phyloP scores from a whole-genome alignment of 164 flowering plant genomes.

The Sextonia rubra region DNA sequence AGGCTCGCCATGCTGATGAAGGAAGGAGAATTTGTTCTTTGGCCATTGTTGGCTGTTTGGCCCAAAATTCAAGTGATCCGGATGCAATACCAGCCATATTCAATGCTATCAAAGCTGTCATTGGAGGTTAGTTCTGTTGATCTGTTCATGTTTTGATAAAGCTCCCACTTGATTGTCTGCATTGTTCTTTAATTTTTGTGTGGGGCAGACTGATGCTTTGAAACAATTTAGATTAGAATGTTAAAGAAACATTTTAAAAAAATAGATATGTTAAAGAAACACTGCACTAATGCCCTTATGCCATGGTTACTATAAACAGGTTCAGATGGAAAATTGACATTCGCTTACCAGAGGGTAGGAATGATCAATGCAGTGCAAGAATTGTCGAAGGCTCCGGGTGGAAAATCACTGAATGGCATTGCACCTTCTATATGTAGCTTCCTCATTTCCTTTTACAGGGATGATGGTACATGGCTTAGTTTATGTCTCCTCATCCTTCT shows the following conservation, averaged over 20 bases:
- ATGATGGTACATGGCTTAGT: conserved; percentile 56
- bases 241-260: neutral
- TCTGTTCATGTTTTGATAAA: neutral
- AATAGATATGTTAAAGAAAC: neutral
- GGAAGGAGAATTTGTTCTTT: conserved; percentile 66
- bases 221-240: neutral
- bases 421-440: conserved; percentile 53
- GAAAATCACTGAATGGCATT: conserved; percentile 51
- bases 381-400: conserved; percentile 74
- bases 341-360: conserved; percentile 90
- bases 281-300: neutral
- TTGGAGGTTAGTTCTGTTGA: conserved; percentile 60
- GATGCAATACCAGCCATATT: conserved; percentile 80
- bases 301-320: conserved; percentile 38
- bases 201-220: conserved; percentile 1
- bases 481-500: neutral
- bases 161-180: neutral
- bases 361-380: conserved; percentile 80
- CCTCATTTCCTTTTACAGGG: conserved; percentile 72
- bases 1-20: conserved; percentile 93
- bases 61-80: conserved; percentile 89
- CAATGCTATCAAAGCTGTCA: conserved; percentile 60
- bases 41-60: conserved; percentile 57
- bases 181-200: neutral
- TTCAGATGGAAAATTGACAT: conserved; percentile 91